Evolutionary conservation across 1,284 basidiomycete species (phyloP).

Genomic region (Phenoliferia sp.): DNA sequence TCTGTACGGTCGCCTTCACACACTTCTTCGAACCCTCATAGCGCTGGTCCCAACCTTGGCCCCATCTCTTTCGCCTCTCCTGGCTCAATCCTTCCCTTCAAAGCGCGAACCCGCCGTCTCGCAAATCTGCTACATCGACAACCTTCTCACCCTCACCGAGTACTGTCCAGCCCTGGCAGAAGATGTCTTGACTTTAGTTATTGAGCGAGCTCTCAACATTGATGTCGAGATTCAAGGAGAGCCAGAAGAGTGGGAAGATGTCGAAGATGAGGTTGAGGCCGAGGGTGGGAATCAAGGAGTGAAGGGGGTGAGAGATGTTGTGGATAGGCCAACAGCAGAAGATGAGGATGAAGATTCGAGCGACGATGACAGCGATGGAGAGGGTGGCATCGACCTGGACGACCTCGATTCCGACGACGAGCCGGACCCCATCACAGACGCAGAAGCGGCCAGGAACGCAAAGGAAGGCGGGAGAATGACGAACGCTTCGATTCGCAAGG

Average conservation of each 20-base stretch:
- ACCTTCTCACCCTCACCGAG: constrained; percentile 73
- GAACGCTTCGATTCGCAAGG: constrained; percentile 48
- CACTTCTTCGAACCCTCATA: constrained; percentile 75
- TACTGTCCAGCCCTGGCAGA: constrained; percentile 89
- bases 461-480: constrained; percentile 21
- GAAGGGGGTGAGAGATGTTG: constrained; percentile 28
- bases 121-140: constrained; percentile 89
- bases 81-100: constrained; percentile 82
- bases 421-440: constrained; percentile 48
- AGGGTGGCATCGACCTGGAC: constrained; percentile 28
- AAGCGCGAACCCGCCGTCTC: constrained; percentile 77
- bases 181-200: constrained; percentile 73
- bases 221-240: constrained; percentile 98
- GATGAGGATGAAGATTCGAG: constrained; percentile 53
- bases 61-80: constrained; percentile 74
- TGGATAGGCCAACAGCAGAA: constrained; percentile 41
- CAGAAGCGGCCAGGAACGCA: constrained; percentile 51
- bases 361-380: constrained; percentile 46
- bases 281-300: constrained; percentile 46
- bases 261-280: constrained; percentile 43
- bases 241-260: constrained; percentile 76
- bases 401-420: constrained; percentile 52
- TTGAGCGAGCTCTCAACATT: constrained; percentile 88
- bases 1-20: constrained; percentile 83
- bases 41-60: constrained; percentile 85